Percentiles rank a stretch among this genome's conserved stretches.
These are phyloP conservation scores for Echria macrotheca DNA, from an alignment of 495 filamentous ascomycete genomes.

Conservation along the genomic window DNA sequence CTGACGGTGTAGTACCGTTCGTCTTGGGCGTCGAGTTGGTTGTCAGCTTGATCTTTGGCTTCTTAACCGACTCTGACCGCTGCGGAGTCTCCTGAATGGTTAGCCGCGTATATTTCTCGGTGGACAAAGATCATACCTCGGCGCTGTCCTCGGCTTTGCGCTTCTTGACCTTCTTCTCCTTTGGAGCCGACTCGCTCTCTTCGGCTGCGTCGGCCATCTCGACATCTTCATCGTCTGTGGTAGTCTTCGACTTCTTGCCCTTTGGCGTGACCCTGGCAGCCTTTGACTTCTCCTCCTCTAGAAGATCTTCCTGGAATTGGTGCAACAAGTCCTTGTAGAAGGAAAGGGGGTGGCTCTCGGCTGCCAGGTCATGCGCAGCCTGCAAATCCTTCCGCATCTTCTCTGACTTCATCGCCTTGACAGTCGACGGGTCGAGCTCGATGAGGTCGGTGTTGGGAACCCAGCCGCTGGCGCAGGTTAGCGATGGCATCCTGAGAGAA, in stretches of 20 bases:
- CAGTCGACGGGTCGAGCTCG: slow-evolving; percentile 63
- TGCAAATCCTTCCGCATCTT: slow-evolving; percentile 72
- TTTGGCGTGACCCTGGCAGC: slow-evolving; percentile 53
- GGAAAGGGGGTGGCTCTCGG: slow-evolving; percentile 62
- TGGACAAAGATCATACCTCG: slow-evolving; percentile 47
- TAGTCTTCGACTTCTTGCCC: slow-evolving; percentile 49
- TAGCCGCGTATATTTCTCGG: slow-evolving; percentile 12
- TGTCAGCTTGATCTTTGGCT: slow-evolving; percentile 58
- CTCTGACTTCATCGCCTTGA: slow-evolving; percentile 56
- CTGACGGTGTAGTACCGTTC: slow-evolving; percentile 43
- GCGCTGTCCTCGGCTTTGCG: slow-evolving; percentile 64
- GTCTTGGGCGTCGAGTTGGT: slow-evolving; percentile 48
- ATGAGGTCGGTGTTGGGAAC: slow-evolving; percentile 72
- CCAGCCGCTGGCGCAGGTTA: slow-evolving; percentile 61
- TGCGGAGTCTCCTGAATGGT: slow-evolving; percentile 46
- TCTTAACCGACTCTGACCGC: slow-evolving; percentile 63
- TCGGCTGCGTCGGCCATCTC: slow-evolving; percentile 68
- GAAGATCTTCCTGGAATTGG: slow-evolving; percentile 56
- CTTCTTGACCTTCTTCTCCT: slow-evolving; percentile 60
- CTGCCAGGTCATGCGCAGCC: slow-evolving; percentile 66
- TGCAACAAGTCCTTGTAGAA: slow-evolving; percentile 74
- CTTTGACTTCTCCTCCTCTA: slow-evolving; percentile 54
- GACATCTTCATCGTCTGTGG: slow-evolving; percentile 59
- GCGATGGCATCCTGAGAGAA: neutral
- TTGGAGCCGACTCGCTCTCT: slow-evolving; percentile 36